Base-by-base conservation (phyloP, 129 eudicot genomes). In the Flaveria linearis region DNA sequence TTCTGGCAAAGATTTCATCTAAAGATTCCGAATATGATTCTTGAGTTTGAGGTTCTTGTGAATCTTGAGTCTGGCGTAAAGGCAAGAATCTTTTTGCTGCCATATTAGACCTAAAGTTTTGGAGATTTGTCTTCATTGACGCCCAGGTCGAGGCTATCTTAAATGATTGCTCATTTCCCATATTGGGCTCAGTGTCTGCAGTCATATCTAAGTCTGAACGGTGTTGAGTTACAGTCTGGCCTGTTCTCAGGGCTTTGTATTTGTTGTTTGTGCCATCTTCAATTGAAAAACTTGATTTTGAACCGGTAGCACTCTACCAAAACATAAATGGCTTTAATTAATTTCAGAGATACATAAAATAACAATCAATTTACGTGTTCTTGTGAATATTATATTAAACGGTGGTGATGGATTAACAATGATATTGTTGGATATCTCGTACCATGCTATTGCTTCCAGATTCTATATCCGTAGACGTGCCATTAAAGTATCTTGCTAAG, bases 1-100 rank as follows among this genome's bases (percentile, higher is more conserved):
- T 23, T 69, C 87, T 87, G 61, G 87, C 89, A 73, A 94, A 91
- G 61, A 94, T 91, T n/a, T 94, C 90, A 73, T 94, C 99, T 10
- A 94, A 86, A 10, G 99, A 87, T 80, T 89, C 89, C 5, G 97
- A 56, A 9, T 93, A 73, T 33, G 97, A 70, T 13, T 30, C 45
- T 13, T 49, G 53, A 22, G 92, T 67, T 52, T 12, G n/a, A 22
- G 92, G 67, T 58, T 12, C 78, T 23, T 69, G 76, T 22, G 81
- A 30, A 18, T 86, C 96, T 62, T 86, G 86, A 50, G 73, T 63
- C 49, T 87, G 93, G 2, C 84, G 80, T 23, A 94, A 67, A 1
- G 90, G 96, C n/a, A 91, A 80, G 69, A 91, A 94, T 78, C 64
- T 85, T 66, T 79, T 91, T 22, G 92, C 84, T 2, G 64, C 90